Evolutionary conservation across 1,284 basidiomycete genomes (phyloP), one percentile per base, ranked within the genome.

Genomic region (Pterulicium gracile): DNA sequence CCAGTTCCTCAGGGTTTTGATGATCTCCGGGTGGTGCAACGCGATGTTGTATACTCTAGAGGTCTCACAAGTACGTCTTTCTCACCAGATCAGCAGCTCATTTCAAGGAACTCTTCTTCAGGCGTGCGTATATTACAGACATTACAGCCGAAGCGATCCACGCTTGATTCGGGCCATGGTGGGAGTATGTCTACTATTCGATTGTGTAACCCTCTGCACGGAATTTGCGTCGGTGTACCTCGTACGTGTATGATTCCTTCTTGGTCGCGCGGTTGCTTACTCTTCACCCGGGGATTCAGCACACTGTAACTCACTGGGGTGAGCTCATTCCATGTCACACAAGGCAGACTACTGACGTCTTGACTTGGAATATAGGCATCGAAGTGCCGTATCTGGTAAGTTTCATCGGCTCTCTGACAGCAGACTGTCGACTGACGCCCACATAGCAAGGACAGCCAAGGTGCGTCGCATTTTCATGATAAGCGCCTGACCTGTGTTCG

Each of bases 151-250:
- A 7, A 7, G n/a, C 27, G 27, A 32, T 32, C 27, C 3, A 17
- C 42, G 27, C 14, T 21, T 42, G 0, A 22, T 39, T 14, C 22
- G 40, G 12, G 24, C 22, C 20, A 14, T 40, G 15, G 17, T 18
- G 42, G 53, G 43, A 22, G 46, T 47, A 17, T 47, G 50, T 13
- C 49, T 48, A 27, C 48, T 52, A 42, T 47, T 47, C 27, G n/a
- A 32, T n/a, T 7, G 27, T 10, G 27, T n/a, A 32, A 32, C 7
- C 27, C 27, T 32, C 27, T n/a, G 7, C 27, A n/a, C 27, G 48
- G 59, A 63, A n/a, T 60, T 52, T 1, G 27, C 22, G 41, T 52
- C 53, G 17, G 40, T 47, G 47, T 63, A 60, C 1, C 58, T 56
- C 3, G n/a, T 39, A 47, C 51, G 52, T 12, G 47, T 41, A 48